Evolutionary conservation across 1,284 basidiomycete species (phyloP).

Genomic region (Porodaedalea pini): DNA sequence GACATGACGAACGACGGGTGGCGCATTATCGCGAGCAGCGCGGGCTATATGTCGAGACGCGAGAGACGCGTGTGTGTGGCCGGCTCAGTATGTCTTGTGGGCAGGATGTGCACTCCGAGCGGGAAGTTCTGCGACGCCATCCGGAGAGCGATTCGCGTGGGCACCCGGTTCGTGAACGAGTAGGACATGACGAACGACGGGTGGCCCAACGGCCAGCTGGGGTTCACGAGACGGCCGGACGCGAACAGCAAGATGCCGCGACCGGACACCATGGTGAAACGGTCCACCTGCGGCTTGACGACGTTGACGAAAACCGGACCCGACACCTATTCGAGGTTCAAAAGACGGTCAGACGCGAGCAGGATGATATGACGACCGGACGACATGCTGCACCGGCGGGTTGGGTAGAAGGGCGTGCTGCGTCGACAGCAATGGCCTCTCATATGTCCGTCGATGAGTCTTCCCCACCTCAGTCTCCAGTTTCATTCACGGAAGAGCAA

Average conservation of each 20-base stretch:
- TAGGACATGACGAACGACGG: conserved; percentile 99
- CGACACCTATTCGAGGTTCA: conserved; percentile 95
- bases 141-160: conserved; percentile 99
- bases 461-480: too few relatives aligned
- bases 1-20: conserved; percentile 99
- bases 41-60: conserved; percentile 92
- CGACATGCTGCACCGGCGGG: conserved; percentile 91
- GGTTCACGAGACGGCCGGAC: conserved; percentile 98
- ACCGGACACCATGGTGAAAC: conserved; percentile 87
- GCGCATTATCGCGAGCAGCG: conserved; percentile 61
- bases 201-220: conserved; percentile 92
- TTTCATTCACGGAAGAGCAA: too few relatives aligned
- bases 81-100: conserved; percentile 98
- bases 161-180: conserved; percentile 98
- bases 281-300: too few relatives aligned
- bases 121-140: conserved; percentile 80
- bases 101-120: conserved; percentile 94
- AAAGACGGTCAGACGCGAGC: conserved; percentile 97
- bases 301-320: conserved; percentile 69
- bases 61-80: conserved; percentile 93
- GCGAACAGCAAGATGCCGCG: conserved; percentile 97
- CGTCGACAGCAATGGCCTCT: too few relatives aligned
- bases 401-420: too few relatives aligned
- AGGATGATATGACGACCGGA: conserved; percentile 93
- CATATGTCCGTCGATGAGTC: too few relatives aligned